A percentile compares a stretch with the other conserved stretches of the same genome.
These are phyloP conservation scores for Lanmaoa pseudosensibilis DNA, from an alignment of 768 basidiomycete genomes.

Conservation along the genomic window DNA sequence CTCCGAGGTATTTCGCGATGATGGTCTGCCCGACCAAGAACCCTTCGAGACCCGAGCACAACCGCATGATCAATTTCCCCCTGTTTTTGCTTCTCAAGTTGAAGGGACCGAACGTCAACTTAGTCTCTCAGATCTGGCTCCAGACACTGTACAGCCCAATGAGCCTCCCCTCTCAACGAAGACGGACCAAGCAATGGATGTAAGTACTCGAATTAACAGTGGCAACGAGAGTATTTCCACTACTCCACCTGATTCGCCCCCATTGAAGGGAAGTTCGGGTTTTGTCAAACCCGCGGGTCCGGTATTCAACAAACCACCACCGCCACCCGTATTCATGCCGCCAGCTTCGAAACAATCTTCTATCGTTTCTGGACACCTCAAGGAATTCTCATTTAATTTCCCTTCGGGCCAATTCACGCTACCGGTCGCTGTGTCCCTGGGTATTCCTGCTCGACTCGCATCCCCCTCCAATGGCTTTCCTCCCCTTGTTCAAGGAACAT, in stretches of 20 bases:
- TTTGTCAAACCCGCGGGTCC: constrained; percentile 42
- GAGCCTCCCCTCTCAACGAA: constrained; percentile 23
- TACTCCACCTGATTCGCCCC: constrained; percentile 60
- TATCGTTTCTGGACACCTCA: constrained; percentile 5
- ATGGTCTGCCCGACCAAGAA: constrained; percentile 10
- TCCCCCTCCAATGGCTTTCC: constrained; percentile 24
- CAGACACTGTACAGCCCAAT: constrained; percentile 31
- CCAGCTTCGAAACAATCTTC: constrained; percentile 20
- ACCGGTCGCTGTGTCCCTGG: constrained; percentile 47
- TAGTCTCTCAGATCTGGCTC: constrained; percentile 63
- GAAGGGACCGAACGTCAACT: constrained; percentile 38
- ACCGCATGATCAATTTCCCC: background rate
- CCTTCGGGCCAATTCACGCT: constrained; percentile 42
- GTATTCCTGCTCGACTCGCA: constrained; percentile 38
- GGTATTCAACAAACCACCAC: constrained; percentile 59
- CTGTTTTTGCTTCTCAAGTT: background rate
- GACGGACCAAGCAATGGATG: constrained; percentile 13
- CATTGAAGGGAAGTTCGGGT: constrained; percentile 25
- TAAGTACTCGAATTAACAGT: background rate
- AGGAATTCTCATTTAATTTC: constrained; percentile 38
- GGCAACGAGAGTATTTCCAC: constrained; percentile 46
- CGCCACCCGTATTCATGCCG: constrained; percentile 29
- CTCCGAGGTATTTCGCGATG: constrained; percentile 28
- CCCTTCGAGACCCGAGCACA: background rate
- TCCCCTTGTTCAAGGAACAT: constrained; percentile 27